These are phyloP conservation scores for Coelastrella sp. DNA, from an alignment of 139 green algal species.

Conservation along the genomic window DNA sequence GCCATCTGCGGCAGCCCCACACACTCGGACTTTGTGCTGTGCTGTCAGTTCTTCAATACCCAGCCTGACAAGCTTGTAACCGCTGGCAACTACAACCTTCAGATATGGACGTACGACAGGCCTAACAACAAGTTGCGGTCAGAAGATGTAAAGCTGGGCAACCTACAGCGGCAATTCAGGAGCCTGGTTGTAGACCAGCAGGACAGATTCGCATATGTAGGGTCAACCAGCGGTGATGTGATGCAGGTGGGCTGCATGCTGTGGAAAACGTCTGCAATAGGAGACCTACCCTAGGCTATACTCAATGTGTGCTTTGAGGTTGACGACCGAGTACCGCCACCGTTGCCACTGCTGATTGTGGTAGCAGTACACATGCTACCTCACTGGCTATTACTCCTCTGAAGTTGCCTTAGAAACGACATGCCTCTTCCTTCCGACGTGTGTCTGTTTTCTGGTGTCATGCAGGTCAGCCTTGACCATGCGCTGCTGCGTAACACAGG, in stretches of 20 bases:
- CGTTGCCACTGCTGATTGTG: too few species aligned
- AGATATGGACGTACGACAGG: constrained; percentile 85
- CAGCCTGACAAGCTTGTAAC: constrained; percentile 78
- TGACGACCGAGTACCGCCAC: too few species aligned
- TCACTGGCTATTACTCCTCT: too few species aligned
- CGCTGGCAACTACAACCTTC: constrained; percentile 77
- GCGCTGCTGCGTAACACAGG: constrained; percentile 80
- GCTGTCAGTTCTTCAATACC: constrained; percentile 84
- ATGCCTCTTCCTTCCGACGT: too few species aligned
- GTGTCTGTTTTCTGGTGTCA: too few species aligned
- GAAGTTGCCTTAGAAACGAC: too few species aligned
- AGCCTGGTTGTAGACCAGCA: constrained; percentile 71
- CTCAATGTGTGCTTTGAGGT: too few species aligned
- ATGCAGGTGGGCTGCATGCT: constrained; percentile 70
- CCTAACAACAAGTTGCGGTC: constrained; percentile 81
- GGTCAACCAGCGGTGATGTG: constrained; percentile 84
- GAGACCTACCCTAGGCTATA: too few species aligned
- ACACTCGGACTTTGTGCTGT: constrained; percentile 72
- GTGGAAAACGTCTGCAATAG: too few species aligned
- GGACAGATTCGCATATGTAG: constrained; percentile 83
- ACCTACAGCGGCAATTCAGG: constrained; percentile 77
- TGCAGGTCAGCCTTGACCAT: constrained; percentile 72
- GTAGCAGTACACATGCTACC: too few species aligned
- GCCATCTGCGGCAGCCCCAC: constrained; percentile 88
- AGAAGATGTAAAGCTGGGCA: constrained; percentile 76